Evolutionary conservation across 164 flowering plant genomes (phyloP), one percentile per base, ranked within the genome.

Genomic region (Kingdonia uniflora): DNA sequence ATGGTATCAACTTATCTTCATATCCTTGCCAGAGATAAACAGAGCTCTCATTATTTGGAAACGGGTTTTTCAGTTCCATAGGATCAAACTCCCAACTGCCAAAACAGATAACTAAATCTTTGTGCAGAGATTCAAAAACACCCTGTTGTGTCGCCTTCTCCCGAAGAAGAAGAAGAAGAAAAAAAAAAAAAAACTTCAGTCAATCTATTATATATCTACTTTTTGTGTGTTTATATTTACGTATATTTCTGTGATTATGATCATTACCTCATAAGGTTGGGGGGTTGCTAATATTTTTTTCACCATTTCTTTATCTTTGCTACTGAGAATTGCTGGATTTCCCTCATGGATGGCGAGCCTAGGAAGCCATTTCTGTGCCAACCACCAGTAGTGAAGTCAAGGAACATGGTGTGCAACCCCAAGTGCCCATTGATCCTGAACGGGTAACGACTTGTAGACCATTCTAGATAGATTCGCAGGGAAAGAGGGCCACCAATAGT

Each of bases 381-480:
- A 80, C 97, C 97, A 89, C 95, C 90, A 89, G 68, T 86, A 73
- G 7, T 75, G 73, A 2, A 86, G 80, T 81, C 85, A 81, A 1
- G 95, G 95, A 1, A 69, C 22, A 49, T 90, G 72, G 59, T 86
- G 97, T 60, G 71, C 64, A 19, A 90, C 81, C 33, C 87, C 59
- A 22, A 78, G 58, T 1, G 80, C 54, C 91, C 92, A 81, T 61
- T 81, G 87, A 64, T 87, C 94, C 23, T 48, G 76, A 7, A 22
- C 38, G 6, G 66, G 49, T 48, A 74, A 85, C 54, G 65, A 49
- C 33, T 65, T 2, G 57, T 57, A 82, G 6, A 76, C 85, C 62
- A 78, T 80, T 14, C 43, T 77, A 13, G 91, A 71, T 58, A 86
- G 51, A 65, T 80, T 76, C 43, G 80, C 64, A 15, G 97, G 97